Conservation (phyloP, 108 stramenopile species). For the Fragilaria crotonensis region DNA sequence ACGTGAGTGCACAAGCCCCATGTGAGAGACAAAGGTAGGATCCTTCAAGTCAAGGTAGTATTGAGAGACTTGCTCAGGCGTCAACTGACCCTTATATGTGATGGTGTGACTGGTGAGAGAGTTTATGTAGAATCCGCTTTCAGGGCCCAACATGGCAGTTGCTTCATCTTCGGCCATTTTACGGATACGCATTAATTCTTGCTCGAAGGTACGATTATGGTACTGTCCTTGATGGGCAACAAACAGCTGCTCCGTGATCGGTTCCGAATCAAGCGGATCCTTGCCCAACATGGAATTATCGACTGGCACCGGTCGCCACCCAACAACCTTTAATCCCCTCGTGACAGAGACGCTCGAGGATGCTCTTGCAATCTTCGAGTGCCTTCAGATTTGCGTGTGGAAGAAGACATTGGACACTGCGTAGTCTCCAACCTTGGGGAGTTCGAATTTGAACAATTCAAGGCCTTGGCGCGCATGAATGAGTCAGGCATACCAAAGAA, state of each 20-base stretch:
- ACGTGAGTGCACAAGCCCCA: slow-evolving; percentile 91
- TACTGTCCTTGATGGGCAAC: slow-evolving; percentile 30
- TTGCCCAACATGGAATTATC: slow-evolving; percentile 87
- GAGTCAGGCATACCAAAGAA: slow-evolving; percentile 93
- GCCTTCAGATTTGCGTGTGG: slow-evolving; percentile 77
- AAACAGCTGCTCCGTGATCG: slow-evolving; percentile 83
- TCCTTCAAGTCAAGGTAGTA: slow-evolving; percentile 87
- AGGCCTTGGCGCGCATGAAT: slow-evolving; percentile 86
- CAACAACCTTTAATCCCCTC: slow-evolving; percentile 77
- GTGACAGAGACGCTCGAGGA: slow-evolving; percentile 69
- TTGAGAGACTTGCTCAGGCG: slow-evolving; percentile 89
- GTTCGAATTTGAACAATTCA: slow-evolving; percentile 63
- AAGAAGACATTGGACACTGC: slow-evolving; percentile 92
- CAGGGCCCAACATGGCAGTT: slow-evolving; percentile 63
- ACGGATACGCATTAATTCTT: slow-evolving; percentile 82
- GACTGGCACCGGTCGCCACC: slow-evolving; percentile 86
- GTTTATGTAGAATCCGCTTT: slow-evolving; percentile 88
- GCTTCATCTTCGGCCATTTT: slow-evolving; percentile 85
- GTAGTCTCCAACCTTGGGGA: slow-evolving; percentile 79
- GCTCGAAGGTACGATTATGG: slow-evolving; percentile 65
- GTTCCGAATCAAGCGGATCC: slow-evolving; percentile 87
- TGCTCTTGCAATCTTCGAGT: slow-evolving; percentile 67
- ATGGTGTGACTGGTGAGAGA: slow-evolving; percentile 80
- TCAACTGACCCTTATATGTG: slow-evolving; percentile 95
- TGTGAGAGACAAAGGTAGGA: slow-evolving; percentile 76